These are phyloP conservation scores for Microcyclospora pomicola DNA, from an alignment of 2,329 filamentous ascomycete genomes.

Conservation along the genomic window DNA sequence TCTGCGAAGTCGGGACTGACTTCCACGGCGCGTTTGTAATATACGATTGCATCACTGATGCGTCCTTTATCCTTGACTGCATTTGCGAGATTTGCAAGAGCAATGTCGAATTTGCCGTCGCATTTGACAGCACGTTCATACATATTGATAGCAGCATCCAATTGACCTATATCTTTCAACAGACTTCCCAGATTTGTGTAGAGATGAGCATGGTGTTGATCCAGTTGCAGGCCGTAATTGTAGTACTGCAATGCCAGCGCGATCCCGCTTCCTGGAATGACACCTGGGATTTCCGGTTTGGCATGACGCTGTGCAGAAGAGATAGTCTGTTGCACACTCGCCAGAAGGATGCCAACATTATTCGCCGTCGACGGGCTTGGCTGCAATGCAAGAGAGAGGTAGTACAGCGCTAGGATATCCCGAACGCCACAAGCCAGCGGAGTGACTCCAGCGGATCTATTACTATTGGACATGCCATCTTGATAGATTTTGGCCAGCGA, in stretches of 20 bases:
- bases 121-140: slow-evolving; percentile 89
- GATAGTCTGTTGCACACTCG: slow-evolving; percentile 66
- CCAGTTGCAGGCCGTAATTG: slow-evolving; percentile 79
- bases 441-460: slow-evolving; percentile 23
- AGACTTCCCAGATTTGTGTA: slow-evolving; percentile 94
- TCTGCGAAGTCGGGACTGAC: slow-evolving; percentile 95
- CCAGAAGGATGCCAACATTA: slow-evolving; percentile 94
- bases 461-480: slow-evolving; percentile 75
- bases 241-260: slow-evolving; percentile 86
- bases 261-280: slow-evolving; percentile 73
- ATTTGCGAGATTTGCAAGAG: slow-evolving; percentile 89
- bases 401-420: slow-evolving; percentile 89
- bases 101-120: slow-evolving; percentile 92
- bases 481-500: slow-evolving; percentile 97
- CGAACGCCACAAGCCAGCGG: slow-evolving; percentile 58
- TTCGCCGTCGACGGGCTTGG: slow-evolving; percentile 96
- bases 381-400: slow-evolving; percentile 83
- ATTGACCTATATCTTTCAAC: slow-evolving; percentile 88
- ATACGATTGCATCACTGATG: slow-evolving; percentile 79
- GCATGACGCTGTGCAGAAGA: slow-evolving; percentile 16
- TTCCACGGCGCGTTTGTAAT: slow-evolving; percentile 78
- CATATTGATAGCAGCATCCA: slow-evolving; percentile 87
- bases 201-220: slow-evolving; percentile 81
- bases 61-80: slow-evolving; percentile 93
- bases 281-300: slow-evolving; percentile 50